phyloP scores from a whole-genome alignment of 352 stramenopile species.

The Globisporangium abappressorium region DNA sequence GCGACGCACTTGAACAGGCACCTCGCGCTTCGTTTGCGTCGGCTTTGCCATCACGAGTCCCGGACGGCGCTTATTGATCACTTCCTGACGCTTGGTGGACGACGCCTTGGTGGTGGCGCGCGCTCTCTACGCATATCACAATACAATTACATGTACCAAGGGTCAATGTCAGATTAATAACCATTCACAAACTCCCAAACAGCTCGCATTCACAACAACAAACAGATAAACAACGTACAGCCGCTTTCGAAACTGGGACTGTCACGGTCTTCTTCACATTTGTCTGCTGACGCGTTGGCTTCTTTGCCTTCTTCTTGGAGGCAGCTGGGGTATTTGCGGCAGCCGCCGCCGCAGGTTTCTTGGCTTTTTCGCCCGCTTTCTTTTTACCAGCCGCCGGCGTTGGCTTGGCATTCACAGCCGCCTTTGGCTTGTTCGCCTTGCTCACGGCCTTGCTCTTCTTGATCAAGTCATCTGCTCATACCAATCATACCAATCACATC shows the following conservation, averaged over 20 bases:
- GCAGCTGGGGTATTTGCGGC: not conserved
- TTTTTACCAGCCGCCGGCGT: not conserved
- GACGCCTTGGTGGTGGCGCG: slow-evolving; percentile 43
- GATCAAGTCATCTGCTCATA: slow-evolving; percentile 38
- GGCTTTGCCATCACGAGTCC: slow-evolving; percentile 41
- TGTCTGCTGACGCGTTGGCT: slow-evolving; percentile 41
- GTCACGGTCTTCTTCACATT: slow-evolving; percentile 78
- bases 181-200: not conserved
- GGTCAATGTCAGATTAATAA: not conserved
- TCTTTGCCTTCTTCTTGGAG: slow-evolving; percentile 21
- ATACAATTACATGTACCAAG: not conserved
- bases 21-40: slow-evolving; percentile 25
- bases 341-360: not conserved
- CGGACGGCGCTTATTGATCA: slow-evolving; percentile 68
- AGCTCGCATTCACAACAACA: not conserved
- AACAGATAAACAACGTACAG: slow-evolving; percentile 29
- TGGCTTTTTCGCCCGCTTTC: slow-evolving; percentile 10
- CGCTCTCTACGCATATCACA: slow-evolving; percentile 23
- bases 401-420: slow-evolving; percentile 10
- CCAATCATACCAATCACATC: not conserved
- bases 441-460: slow-evolving; percentile 28
- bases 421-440: slow-evolving; percentile 24
- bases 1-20: slow-evolving; percentile 38
- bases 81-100: slow-evolving; percentile 58
- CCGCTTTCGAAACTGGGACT: slow-evolving; percentile 59